These are phyloP conservation scores for Schwanniomyces pseudopolymorphus DNA, from an alignment of 805 yeast genomes.

Conservation along the genomic window DNA sequence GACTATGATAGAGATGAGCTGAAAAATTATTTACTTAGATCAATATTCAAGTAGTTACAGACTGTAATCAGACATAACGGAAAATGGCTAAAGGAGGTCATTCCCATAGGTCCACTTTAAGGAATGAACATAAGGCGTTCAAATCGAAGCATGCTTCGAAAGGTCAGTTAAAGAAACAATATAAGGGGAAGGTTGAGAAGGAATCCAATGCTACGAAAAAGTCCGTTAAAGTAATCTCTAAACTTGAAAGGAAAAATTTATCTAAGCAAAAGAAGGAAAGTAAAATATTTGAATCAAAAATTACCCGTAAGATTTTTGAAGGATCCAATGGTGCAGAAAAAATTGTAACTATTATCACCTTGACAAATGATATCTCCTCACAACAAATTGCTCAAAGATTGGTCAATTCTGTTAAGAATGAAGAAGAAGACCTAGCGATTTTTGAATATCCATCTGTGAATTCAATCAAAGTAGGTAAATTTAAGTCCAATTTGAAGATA, in stretches of 20 bases:
- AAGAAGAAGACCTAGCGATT: slow-evolving; percentile 26
- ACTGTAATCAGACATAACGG: neutral
- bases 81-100: slow-evolving; percentile 47
- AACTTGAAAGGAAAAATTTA: slow-evolving; percentile 70
- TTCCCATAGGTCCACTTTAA: slow-evolving; percentile 81
- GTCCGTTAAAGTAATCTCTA: slow-evolving; percentile 41
- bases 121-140: slow-evolving; percentile 84
- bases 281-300: slow-evolving; percentile 62
- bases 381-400: slow-evolving; percentile 53
- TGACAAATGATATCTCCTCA: slow-evolving; percentile 68
- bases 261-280: slow-evolving; percentile 74
- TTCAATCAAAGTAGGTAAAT: slow-evolving; percentile 56
- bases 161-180: slow-evolving; percentile 75
- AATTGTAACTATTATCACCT: slow-evolving; percentile 75
- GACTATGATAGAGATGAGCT: neutral
- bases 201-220: slow-evolving; percentile 29
- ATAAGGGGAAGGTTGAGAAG: slow-evolving; percentile 87
- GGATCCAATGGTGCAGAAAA: slow-evolving; percentile 81
- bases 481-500: slow-evolving; percentile 72
- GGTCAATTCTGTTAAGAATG: slow-evolving; percentile 39
- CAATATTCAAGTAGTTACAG: neutral
- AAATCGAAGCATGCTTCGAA: slow-evolving; percentile 91
- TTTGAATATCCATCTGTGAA: slow-evolving; percentile 49
- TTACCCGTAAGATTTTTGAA: slow-evolving; percentile 70
- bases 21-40: neutral